These are phyloP conservation scores for Saccharomyces pastorianus DNA, from an alignment of 1,139 yeast genomes.

Conservation along the genomic window DNA sequence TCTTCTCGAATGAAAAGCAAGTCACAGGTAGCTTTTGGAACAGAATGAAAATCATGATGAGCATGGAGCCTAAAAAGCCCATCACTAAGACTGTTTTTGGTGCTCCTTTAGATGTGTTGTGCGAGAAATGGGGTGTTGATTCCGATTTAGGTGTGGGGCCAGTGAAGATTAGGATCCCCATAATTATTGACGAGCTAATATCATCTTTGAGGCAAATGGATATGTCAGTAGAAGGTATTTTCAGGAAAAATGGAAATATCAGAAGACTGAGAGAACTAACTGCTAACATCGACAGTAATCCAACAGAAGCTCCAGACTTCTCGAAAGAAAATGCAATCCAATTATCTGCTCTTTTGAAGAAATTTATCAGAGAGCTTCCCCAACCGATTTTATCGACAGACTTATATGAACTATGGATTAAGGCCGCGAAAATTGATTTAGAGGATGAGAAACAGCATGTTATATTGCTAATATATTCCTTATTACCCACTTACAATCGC, in stretches of 20 bases:
- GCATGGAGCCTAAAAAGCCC: constrained; percentile 24
- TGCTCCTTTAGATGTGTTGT: constrained; percentile 60
- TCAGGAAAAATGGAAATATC: constrained; percentile 93
- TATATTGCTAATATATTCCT: constrained; percentile 63
- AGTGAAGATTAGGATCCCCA: constrained; percentile 69
- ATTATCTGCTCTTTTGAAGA: constrained; percentile 86
- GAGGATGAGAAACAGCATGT: constrained; percentile 44
- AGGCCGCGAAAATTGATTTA: constrained; percentile 55
- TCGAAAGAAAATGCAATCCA: constrained; percentile 81
- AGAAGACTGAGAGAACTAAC: constrained; percentile 69
- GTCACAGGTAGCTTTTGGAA: constrained; percentile 55
- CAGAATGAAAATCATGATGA: constrained; percentile 41
- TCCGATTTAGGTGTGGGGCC: constrained; percentile 87
- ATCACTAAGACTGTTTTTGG: constrained; percentile 58
- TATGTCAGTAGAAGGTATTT: constrained; percentile 94
- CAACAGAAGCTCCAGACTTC: constrained; percentile 65
- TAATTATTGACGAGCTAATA: constrained; percentile 77
- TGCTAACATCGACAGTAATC: constrained; percentile 65
- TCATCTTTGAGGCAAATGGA: constrained; percentile 83
- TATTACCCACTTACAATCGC: constrained; percentile 76
- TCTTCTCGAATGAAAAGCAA: constrained; percentile 7
- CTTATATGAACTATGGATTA: constrained; percentile 73
- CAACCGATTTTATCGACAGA: constrained; percentile 77
- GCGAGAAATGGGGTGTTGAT: constrained; percentile 74
- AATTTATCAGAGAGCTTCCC: constrained; percentile 86